These are phyloP conservation scores for Aspergillus alliaceus DNA, from an alignment of 2,329 filamentous ascomycete genomes.

Conservation along the genomic window DNA sequence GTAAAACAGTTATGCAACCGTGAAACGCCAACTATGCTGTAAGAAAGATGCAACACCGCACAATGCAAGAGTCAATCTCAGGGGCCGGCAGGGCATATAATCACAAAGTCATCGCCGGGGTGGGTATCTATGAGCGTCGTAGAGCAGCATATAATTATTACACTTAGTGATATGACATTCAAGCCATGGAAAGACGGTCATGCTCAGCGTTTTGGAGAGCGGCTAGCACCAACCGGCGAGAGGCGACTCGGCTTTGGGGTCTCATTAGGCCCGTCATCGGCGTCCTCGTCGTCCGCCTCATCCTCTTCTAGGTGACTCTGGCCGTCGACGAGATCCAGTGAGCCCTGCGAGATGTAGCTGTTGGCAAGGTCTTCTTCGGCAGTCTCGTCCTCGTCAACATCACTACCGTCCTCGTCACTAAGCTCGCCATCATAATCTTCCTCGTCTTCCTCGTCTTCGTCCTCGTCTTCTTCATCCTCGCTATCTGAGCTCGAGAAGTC, in stretches of 20 bases:
- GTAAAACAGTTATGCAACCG: not conserved
- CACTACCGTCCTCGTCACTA: conserved; percentile 55
- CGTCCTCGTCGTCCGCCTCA: conserved; percentile 23
- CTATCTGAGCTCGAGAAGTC: conserved; percentile 86
- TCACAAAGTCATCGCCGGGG: not conserved
- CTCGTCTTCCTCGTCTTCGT: conserved; percentile 49
- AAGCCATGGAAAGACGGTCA: not conserved
- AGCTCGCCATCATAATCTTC: conserved; percentile 39
- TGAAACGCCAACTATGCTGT: conserved; percentile 9
- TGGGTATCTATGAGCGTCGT: conserved; percentile 8
- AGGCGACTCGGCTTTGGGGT: not conserved
- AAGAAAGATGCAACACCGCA: not conserved
- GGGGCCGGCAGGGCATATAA: not conserved
- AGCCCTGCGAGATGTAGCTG: conserved; percentile 37
- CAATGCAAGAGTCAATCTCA: not conserved
- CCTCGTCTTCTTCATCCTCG: conserved; percentile 54
- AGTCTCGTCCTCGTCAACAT: conserved; percentile 49
- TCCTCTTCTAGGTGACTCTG: conserved; percentile 26
- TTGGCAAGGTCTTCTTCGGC: conserved; percentile 50
- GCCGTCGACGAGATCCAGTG: conserved; percentile 50
- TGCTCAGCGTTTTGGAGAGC: conserved; percentile 2
- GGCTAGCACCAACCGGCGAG: not conserved
- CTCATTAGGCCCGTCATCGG: not conserved
- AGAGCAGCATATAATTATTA: not conserved
- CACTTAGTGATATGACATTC: not conserved